Evolutionary conservation across 2,329 filamentous ascomycete genomes (phyloP).

Genomic region (Acrocalymma vagum): DNA sequence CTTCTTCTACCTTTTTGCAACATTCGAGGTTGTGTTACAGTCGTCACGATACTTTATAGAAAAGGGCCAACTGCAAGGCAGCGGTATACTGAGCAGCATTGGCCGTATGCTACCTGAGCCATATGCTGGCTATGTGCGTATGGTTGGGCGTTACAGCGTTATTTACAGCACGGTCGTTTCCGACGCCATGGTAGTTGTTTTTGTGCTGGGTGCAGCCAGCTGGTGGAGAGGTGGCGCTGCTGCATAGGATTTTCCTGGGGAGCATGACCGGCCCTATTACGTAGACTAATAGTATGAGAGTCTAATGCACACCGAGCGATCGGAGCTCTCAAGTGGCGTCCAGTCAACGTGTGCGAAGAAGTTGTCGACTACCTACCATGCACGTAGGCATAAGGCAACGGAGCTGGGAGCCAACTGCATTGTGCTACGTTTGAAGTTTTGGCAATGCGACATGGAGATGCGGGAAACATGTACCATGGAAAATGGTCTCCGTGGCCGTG

Average conservation of each 20-base stretch:
- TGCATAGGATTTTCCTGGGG: conserved; percentile 25
- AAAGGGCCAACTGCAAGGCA: conserved; percentile 64
- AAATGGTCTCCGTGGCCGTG: too few relatives aligned
- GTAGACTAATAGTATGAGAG: conserved; percentile 18
- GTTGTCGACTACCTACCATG: too few relatives aligned
- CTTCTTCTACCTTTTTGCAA: conserved; percentile 84
- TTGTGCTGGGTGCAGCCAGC: conserved; percentile 71
- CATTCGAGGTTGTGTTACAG: conserved; percentile 76
- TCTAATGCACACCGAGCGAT: too few relatives aligned
- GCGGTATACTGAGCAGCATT: conserved; percentile 70
- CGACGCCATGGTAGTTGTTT: conserved; percentile 79
- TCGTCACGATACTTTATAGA: conserved; percentile 76
- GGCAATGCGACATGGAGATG: too few relatives aligned
- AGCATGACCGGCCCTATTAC: conserved; percentile 1
- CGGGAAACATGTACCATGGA: too few relatives aligned
- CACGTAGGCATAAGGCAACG: too few relatives aligned
- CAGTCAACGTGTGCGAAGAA: too few relatives aligned
- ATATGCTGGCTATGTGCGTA: conserved; percentile 67
- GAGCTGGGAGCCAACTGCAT: too few relatives aligned
- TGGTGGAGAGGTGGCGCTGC: conserved; percentile 56
- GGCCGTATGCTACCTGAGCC: conserved; percentile 72
- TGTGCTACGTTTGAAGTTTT: too few relatives aligned
- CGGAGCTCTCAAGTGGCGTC: too few relatives aligned
- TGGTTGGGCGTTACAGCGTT: conserved; percentile 71
- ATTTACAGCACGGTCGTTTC: conserved; percentile 76